Evolutionary conservation across 345 rosid species (phyloP).

Genomic region (Dipteronia dyeriana): DNA sequence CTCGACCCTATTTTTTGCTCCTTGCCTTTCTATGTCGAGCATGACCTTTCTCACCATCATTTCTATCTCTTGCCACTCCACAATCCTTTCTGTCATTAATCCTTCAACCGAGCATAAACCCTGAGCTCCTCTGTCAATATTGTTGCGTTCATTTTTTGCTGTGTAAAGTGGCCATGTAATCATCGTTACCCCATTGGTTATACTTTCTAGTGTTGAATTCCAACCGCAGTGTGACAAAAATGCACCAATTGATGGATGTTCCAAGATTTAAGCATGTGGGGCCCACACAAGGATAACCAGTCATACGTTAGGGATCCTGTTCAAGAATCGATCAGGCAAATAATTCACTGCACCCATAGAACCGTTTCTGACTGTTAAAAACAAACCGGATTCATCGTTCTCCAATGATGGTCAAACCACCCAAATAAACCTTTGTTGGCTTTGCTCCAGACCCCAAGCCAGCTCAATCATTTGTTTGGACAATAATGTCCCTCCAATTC

Average conservation of each 20-base stretch:
- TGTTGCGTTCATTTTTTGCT: constrained; percentile 70
- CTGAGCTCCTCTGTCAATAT: constrained; percentile 25
- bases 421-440: constrained; percentile 41
- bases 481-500: constrained; percentile 47
- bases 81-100: constrained; percentile 8
- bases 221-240: constrained; percentile 79
- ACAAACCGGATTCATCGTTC: constrained; percentile 34
- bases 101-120: constrained; percentile 5
- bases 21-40: neutral
- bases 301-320: constrained; percentile 41
- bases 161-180: constrained; percentile 75
- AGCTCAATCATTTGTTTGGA: constrained; percentile 39
- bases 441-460: constrained; percentile 46
- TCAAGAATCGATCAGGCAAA: constrained; percentile 19
- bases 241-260: constrained; percentile 63
- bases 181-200: constrained; percentile 60
- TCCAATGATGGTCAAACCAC: constrained; percentile 41
- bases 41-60: constrained; percentile 13
- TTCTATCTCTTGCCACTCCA: constrained; percentile 26
- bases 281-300: constrained; percentile 56
- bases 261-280: constrained; percentile 57
- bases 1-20: neutral
- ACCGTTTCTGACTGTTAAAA: constrained; percentile 18
- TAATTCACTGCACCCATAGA: neutral
- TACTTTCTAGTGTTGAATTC: constrained; percentile 63